Evolutionary conservation across 768 basidiomycete genomes (phyloP), one percentile per base, ranked within the genome.

Genomic region (Boletus vermiculosoides): DNA sequence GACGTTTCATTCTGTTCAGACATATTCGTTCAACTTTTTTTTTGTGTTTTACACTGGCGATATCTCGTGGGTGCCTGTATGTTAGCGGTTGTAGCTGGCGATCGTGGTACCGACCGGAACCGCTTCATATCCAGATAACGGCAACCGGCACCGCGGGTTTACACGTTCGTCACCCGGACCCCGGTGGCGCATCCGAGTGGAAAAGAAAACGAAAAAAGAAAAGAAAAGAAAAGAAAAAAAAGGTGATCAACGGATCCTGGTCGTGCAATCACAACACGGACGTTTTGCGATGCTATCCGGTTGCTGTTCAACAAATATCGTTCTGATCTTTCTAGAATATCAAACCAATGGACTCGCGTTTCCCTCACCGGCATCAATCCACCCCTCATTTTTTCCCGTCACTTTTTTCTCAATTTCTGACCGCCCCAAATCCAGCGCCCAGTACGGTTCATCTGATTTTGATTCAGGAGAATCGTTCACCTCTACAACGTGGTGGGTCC

Each of bases 41-140:
- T 50, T 58, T 20, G 28, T 31, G 28, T 40, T 37, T 45, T 36
- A 15, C n/a, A 28, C 33, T 50, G 40, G 25, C 33, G 3, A 9
- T 33, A 9, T 45, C 15, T 34, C 36, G 58, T 51, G 37, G 39
- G 42, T 36, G 45, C 37, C 28, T 34, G 41, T 45, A 11, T 8
- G 18, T 22, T 33, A 10, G 41, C 18, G 40, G 48, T n/a, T 39
- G 11, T 39, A 33, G n/a, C 31, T 57, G 23, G 33, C 30, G 22
- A 49, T 25, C 50, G 55, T 49, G 55, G 51, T 36, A 18, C 50
- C 50, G 46, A 63, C 48, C 52, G 62, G 61, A 18, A 34, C 62
- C 56, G 61, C 33, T 58, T 50, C 56, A 53, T 51, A 51, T 56
- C 30, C 7, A 23, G 23, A 31, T 61, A 12, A 56, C 54, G 58